These are phyloP conservation scores for Lactifluus pinguis DNA, from an alignment of 768 basidiomycete genomes.

Conservation along the genomic window DNA sequence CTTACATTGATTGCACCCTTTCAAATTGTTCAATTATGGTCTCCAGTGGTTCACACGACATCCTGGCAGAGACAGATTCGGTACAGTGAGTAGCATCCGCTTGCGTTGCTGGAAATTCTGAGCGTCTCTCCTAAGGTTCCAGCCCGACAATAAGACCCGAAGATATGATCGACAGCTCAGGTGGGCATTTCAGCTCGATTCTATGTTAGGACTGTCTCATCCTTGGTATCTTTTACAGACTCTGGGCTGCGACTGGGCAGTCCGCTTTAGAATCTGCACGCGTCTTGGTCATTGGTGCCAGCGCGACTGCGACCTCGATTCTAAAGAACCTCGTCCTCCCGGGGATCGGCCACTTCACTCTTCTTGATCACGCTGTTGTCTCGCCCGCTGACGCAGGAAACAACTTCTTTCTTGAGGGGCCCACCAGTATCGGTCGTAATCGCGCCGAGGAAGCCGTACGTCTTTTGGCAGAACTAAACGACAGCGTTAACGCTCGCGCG, in stretches of 20 bases:
- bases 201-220: neutral
- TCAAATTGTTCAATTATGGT: slow-evolving; percentile 9
- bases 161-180: slow-evolving; percentile 94
- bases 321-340: slow-evolving; percentile 97
- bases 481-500: slow-evolving; percentile 65
- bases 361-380: slow-evolving; percentile 60
- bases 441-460: slow-evolving; percentile 74
- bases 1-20: neutral
- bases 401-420: slow-evolving; percentile 89
- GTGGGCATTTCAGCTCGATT: slow-evolving; percentile 32
- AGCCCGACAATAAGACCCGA: slow-evolving; percentile 80
- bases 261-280: slow-evolving; percentile 76
- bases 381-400: slow-evolving; percentile 78
- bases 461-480: slow-evolving; percentile 79
- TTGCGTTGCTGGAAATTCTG: neutral
- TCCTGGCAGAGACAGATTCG: slow-evolving; percentile 37
- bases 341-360: slow-evolving; percentile 91
- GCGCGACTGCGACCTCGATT: slow-evolving; percentile 79
- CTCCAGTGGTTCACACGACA: slow-evolving; percentile 35
- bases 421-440: slow-evolving; percentile 66
- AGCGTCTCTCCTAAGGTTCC: slow-evolving; percentile 32
- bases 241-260: slow-evolving; percentile 94
- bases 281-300: slow-evolving; percentile 70
- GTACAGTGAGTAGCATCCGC: slow-evolving; percentile 26
- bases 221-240: slow-evolving; percentile 31